These are phyloP conservation scores for Tylopilus subfusipes DNA, from an alignment of 768 basidiomycete genomes.

Conservation along the genomic window DNA sequence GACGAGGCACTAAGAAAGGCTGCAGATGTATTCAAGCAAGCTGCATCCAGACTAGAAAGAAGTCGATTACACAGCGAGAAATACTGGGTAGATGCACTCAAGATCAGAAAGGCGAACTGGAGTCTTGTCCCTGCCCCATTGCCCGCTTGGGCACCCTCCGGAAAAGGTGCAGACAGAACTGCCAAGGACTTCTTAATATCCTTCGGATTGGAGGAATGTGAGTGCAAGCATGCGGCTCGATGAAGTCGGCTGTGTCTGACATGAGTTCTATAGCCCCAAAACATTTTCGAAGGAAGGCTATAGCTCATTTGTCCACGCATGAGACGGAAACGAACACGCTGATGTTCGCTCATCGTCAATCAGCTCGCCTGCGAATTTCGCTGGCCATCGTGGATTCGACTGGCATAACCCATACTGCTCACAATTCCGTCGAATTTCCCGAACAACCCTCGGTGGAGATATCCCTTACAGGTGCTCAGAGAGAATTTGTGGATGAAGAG, in stretches of 20 bases:
- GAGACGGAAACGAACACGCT: slow-evolving; percentile 43
- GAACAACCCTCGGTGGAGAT: slow-evolving; percentile 44
- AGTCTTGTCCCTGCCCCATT: slow-evolving; percentile 75
- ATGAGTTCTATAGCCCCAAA: slow-evolving; percentile 49
- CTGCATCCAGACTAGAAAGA: slow-evolving; percentile 66
- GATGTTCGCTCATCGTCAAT: slow-evolving; percentile 62
- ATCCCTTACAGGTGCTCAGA: slow-evolving; percentile 56
- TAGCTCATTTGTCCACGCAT: slow-evolving; percentile 61
- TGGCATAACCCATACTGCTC: slow-evolving; percentile 33
- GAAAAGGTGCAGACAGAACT: slow-evolving; percentile 76
- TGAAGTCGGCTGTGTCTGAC: background rate
- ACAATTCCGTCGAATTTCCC: slow-evolving; percentile 34
- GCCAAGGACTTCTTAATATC: slow-evolving; percentile 79
- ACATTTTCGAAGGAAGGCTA: slow-evolving; percentile 60
- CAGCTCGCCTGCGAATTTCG: slow-evolving; percentile 60
- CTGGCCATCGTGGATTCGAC: slow-evolving; percentile 36
- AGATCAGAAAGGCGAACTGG: slow-evolving; percentile 76
- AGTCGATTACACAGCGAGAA: slow-evolving; percentile 58
- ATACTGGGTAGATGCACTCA: slow-evolving; percentile 82
- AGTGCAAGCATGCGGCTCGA: slow-evolving; percentile 25
- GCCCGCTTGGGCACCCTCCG: slow-evolving; percentile 62
- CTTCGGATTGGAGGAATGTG: slow-evolving; percentile 81
- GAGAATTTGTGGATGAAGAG: slow-evolving; percentile 76
- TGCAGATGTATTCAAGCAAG: slow-evolving; percentile 63
- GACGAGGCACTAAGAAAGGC: slow-evolving; percentile 77